Percentiles rank a stretch among this genome's conserved stretches.
These are phyloP conservation scores for Aspergillus ostianus DNA, from an alignment of 495 filamentous ascomycete species.

Conservation along the genomic window DNA sequence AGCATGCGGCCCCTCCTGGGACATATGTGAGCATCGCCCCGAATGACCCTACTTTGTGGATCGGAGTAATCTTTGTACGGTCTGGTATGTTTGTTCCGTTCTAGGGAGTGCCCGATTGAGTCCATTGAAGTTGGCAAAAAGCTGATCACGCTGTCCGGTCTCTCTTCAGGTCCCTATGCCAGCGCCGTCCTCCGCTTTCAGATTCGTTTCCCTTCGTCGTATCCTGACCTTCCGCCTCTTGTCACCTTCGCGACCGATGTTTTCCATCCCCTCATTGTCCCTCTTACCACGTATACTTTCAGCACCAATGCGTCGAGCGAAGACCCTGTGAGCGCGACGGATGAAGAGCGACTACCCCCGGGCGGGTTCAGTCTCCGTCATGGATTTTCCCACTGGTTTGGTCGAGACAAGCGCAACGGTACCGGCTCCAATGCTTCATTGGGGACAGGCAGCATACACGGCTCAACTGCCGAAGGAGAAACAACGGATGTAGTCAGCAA, in stretches of 20 bases:
- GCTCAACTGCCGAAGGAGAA: slow-evolving; percentile 7
- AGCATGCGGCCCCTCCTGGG: slow-evolving; percentile 75
- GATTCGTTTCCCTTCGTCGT: slow-evolving; percentile 78
- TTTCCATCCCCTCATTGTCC: slow-evolving; percentile 90
- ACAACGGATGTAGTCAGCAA: slow-evolving; percentile 3
- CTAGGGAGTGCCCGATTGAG: not conserved
- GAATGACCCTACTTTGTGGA: slow-evolving; percentile 77
- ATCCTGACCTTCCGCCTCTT: slow-evolving; percentile 75
- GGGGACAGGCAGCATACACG: slow-evolving; percentile 37
- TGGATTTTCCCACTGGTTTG: slow-evolving; percentile 89
- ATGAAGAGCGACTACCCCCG: slow-evolving; percentile 77
- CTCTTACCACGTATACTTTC: slow-evolving; percentile 87
- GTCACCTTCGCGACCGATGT: slow-evolving; percentile 88
- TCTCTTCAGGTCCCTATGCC: slow-evolving; percentile 72
- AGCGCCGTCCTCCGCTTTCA: slow-evolving; percentile 86
- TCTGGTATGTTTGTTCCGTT: slow-evolving; percentile 57
- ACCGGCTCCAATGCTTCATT: slow-evolving; percentile 32
- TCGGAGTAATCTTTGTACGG: slow-evolving; percentile 85
- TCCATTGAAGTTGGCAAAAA: not conserved
- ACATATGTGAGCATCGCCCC: slow-evolving; percentile 84
- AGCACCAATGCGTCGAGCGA: slow-evolving; percentile 66
- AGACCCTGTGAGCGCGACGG: slow-evolving; percentile 74
- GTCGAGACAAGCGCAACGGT: slow-evolving; percentile 38
- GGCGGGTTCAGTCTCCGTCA: slow-evolving; percentile 85
- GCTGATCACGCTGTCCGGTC: not conserved